Evolutionary conservation across 2,329 filamentous ascomycete species (phyloP).

Genomic region (Diaporthe australafricana): DNA sequence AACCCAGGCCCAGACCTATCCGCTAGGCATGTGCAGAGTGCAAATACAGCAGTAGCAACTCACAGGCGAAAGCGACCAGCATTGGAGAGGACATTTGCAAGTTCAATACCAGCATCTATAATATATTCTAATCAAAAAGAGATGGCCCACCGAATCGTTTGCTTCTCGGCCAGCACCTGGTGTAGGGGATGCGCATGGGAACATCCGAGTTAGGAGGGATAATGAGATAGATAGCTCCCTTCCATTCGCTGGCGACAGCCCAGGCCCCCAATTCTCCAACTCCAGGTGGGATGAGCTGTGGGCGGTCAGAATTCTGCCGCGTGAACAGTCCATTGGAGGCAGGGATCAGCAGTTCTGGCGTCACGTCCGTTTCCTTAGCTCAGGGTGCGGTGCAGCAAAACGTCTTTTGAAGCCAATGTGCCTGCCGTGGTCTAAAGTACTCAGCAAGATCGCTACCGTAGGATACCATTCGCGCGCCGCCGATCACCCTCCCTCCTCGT

Average conservation of each 20-base stretch:
- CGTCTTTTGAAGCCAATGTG: not conserved
- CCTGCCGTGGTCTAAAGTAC: not conserved
- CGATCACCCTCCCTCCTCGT: conserved; percentile 11
- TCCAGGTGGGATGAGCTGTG: conserved; percentile 24
- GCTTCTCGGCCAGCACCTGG: not conserved
- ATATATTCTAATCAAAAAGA: conserved; percentile 2
- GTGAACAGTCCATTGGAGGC: too few relatives aligned
- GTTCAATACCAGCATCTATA: not conserved
- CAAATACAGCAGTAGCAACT: not conserved
- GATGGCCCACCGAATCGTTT: not conserved
- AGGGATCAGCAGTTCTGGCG: not conserved
- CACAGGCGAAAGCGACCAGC: not conserved
- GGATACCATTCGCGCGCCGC: conserved; percentile 4
- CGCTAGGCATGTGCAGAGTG: not conserved
- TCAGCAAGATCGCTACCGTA: not conserved
- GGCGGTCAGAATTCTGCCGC: conserved; percentile 24
- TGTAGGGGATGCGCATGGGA: not conserved
- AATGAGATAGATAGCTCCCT: not conserved
- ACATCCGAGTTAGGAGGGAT: not conserved
- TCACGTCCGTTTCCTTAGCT: too few relatives aligned
- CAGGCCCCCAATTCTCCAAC: not conserved
- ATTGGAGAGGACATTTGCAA: conserved; percentile 19
- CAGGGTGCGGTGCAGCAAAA: not conserved
- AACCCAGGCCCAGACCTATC: too few relatives aligned
- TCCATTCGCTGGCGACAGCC: not conserved